Conservation (phyloP, 768 basidiomycete genomes). For the Mycena kentingensis region DNA sequence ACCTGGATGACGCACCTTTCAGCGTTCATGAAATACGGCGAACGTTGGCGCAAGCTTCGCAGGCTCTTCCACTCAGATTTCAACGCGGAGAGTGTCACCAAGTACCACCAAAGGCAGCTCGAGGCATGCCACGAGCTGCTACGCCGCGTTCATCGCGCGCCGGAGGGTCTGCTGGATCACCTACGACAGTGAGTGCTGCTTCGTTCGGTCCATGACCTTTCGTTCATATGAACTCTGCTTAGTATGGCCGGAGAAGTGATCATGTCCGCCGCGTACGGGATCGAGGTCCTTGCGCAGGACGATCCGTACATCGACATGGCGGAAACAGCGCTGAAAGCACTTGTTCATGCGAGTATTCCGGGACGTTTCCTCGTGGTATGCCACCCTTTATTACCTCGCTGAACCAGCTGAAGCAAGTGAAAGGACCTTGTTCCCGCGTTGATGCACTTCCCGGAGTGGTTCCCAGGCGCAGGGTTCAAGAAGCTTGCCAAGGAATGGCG, state of each 20-base stretch:
- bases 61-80: conserved; percentile 6
- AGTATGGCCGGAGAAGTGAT: conserved; percentile 20
- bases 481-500: not conserved
- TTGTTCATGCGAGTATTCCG: conserved; percentile 23
- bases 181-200: conserved; percentile 8
- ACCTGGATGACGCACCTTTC: not conserved
- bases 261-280: conserved; percentile 33
- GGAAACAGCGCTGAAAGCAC: conserved; percentile 20
- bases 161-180: not conserved
- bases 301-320: conserved; percentile 32
- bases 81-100: not conserved
- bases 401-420: not conserved
- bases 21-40: conserved; percentile 6
- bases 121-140: not conserved
- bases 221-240: not conserved
- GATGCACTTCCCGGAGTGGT: not conserved
- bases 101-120: conserved; percentile 5
- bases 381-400: not conserved
- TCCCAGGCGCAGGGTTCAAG: not conserved
- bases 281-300: conserved; percentile 20
- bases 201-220: not conserved
- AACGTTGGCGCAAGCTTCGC: conserved; percentile 2
- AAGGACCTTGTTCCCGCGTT: not conserved
- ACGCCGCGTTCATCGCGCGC: conserved; percentile 1
- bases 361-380: conserved; percentile 15